Base-by-base conservation (phyloP, 2,329 filamentous ascomycete species). In the Colletotrichum lupini region DNA sequence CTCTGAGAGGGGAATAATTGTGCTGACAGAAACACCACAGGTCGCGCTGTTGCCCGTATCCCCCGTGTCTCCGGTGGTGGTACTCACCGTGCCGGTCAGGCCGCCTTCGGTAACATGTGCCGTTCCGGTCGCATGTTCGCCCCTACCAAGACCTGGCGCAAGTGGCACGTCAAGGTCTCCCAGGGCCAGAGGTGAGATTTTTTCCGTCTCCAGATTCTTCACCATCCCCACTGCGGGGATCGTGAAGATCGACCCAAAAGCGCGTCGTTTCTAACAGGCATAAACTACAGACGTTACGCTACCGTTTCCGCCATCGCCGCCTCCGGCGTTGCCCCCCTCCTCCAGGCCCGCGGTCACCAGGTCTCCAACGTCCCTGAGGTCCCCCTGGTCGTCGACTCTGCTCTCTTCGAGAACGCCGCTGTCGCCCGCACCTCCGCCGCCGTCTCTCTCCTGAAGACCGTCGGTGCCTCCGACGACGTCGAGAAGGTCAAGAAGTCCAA, bases 151-250 rank as follows among this genome's bases (percentile, higher is more conserved):
- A 94, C 98, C 90, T 99, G 97, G 97, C 92, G 97, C 87, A 98
- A 98, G 91, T 99, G 97, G 97, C 97, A 99, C 92, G 92, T 98
- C 91, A 98, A 98, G 95, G 92, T 99, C 92, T 98, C 97, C 92
- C 92, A 97, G 87, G 94, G 94, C 87, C 97, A 99, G 92, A 98
- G 97, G 94, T 95, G 85, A 87, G 91, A 86, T 35, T 68, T 59
- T 28, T 59, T 28, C 57, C 60, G 2, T 9, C n/a, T 16, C 30
- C 8, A 11, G 19, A 49, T 22, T n/a, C 42, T 22, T 49, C 6
- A 5, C n/a, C 16, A 14, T 8, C 42, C 65, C 65, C 60, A 57
- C 46, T 12, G n/a, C 26, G n/a, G 26, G 26, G 32, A 4, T 53
- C 14, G 26, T 35, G 32, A 16, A 64, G 5, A 32, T 19, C n/a